Evolutionary conservation across 2,329 filamentous ascomycete genomes (phyloP).

Genomic region (Coniochaeta sp.): DNA sequence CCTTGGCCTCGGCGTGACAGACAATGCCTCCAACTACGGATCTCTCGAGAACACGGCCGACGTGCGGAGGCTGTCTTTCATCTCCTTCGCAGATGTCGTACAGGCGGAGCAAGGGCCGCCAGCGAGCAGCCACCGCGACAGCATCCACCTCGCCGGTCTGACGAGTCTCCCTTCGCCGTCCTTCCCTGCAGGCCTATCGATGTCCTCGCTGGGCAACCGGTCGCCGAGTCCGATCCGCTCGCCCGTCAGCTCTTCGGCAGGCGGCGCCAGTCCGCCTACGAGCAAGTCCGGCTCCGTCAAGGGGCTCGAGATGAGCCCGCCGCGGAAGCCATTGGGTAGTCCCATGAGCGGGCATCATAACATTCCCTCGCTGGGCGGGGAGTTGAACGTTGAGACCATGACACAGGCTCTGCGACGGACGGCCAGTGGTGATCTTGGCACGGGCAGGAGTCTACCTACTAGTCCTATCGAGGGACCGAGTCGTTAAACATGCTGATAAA

Average conservation of each 20-base stretch:
- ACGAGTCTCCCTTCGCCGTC: conserved; percentile 46
- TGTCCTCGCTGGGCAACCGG: conserved; percentile 3
- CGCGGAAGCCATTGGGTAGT: conserved; percentile 53
- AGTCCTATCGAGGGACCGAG: conserved; percentile 46
- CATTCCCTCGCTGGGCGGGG: conserved; percentile 40
- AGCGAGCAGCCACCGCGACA: conserved; percentile 61
- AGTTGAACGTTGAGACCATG: conserved; percentile 91
- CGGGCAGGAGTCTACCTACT: conserved; percentile 45
- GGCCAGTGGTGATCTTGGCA: conserved; percentile 69
- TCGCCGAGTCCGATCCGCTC: conserved; percentile 78
- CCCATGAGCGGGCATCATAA: conserved; percentile 28
- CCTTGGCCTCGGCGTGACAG: conserved; percentile 21
- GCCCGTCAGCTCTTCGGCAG: conserved; percentile 59
- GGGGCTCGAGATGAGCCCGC: conserved; percentile 59
- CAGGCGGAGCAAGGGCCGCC: conserved; percentile 69
- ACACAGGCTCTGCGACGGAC: conserved; percentile 79
- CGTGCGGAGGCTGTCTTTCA: conserved; percentile 81
- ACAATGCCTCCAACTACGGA: conserved; percentile 68
- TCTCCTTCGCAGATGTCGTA: conserved; percentile 94
- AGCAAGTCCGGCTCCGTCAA: conserved; percentile 70
- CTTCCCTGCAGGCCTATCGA: conserved; percentile 8
- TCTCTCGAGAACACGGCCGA: conserved; percentile 65
- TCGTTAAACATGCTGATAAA: background rate
- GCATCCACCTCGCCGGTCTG: conserved; percentile 60
- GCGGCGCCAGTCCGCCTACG: conserved; percentile 57